Evolutionary conservation across 495 filamentous ascomycete genomes (phyloP), one percentile per base, ranked within the genome.

Genomic region (Filosporella fistucella): DNA sequence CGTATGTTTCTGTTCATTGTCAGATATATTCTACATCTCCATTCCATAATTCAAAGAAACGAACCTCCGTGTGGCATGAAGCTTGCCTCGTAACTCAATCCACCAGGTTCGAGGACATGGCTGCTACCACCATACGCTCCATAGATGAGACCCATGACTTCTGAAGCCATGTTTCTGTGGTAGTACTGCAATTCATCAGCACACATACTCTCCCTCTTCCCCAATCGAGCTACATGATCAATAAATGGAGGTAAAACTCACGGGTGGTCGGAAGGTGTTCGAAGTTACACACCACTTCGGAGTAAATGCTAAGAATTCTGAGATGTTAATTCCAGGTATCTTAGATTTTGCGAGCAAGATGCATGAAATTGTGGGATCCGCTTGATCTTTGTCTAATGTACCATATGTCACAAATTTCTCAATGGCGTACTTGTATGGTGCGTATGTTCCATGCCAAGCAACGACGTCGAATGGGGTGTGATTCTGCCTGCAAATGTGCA

Each of bases 361-460:
- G 0, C 85, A 89, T 67, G 77, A 91, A 60, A 93, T 89, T 47
- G 77, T 82, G 8, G 88, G 88, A 61, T 91, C 88, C 1, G 83
- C 83, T 56, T 93, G 88, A 63, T 93, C 88, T 54, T 75, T 87
- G 18, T 76, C 82, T 51, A 88, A 76, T 28, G 72, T 78, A 43
- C 84, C 86, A 26, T 89, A 80, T 34, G 82, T 84, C 67, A 82
- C 86, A 74, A 91, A 93, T 39, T 82, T 78, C 3, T 77, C 84
- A 1, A 93, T 75, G 59, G 90, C 87, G 68, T 93, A 93, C 61
- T 94, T 94, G 77, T 84, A 91, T 0, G 88, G 88, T 56, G 86
- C 86, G 62, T 89, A 91, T 54, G 67, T 70, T 39, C 83, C 81
- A 56, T 91, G 86, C 88, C 88, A 93, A 14, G 84, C 84, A 8